A percentile compares a stretch with the other conserved stretches of the same genome.
phyloP scores from a whole-genome alignment of 805 yeast species.

The Clavispora asparagi region DNA sequence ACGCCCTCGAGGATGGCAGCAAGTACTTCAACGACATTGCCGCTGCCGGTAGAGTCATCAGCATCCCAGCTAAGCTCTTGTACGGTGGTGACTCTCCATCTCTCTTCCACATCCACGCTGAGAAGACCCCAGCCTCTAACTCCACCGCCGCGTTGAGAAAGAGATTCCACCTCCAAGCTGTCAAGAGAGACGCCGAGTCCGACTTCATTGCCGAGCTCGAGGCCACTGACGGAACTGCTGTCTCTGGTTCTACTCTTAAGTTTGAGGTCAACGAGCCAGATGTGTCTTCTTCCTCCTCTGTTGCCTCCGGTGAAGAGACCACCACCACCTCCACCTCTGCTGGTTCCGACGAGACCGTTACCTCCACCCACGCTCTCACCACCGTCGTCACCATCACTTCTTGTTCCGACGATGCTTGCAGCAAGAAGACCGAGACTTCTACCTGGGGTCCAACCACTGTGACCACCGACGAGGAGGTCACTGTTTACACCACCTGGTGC shows the following conservation, averaged over 20 bases:
- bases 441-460: constrained; percentile 30
- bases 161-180: constrained; percentile 25
- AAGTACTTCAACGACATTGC: constrained; percentile 32
- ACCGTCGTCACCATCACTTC: constrained; percentile 25
- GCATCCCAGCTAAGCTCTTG: constrained; percentile 27
- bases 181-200: constrained; percentile 27
- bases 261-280: constrained; percentile 5
- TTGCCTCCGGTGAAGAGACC: constrained; percentile 10
- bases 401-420: constrained; percentile 31
- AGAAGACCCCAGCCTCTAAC: constrained; percentile 27
- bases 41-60: constrained; percentile 28
- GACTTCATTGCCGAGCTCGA: constrained; percentile 20
- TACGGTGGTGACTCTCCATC: constrained; percentile 19
- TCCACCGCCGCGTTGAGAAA: constrained; percentile 38
- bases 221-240: constrained; percentile 22
- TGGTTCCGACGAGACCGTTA: constrained; percentile 8
- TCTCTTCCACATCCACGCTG: constrained; percentile 25
- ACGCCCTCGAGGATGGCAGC: constrained; percentile 17
- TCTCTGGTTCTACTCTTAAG: constrained; percentile 10
- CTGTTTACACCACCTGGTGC: constrained; percentile 31
- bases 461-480: constrained; percentile 14
- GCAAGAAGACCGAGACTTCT: constrained; percentile 16
- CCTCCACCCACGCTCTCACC: constrained; percentile 12
- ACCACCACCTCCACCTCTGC: constrained; percentile 1
- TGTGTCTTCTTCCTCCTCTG: constrained; percentile 7